A percentile compares a stretch with the other conserved stretches of the same genome.
phyloP scores from a whole-genome alignment of 352 stramenopile species.

The Plasmopara viticola region DNA sequence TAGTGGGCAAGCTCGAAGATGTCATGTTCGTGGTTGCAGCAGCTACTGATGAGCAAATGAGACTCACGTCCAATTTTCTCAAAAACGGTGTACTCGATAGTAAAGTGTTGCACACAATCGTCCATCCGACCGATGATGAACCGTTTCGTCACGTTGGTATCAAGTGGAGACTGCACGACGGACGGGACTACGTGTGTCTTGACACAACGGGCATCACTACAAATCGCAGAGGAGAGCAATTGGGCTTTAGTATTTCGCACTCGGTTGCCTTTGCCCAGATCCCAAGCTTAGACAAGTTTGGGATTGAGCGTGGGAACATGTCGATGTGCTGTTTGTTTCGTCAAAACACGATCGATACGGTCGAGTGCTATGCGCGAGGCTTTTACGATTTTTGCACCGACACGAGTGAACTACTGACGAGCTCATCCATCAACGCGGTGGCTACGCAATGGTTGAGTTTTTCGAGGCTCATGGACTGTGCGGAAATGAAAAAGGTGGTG shows the following conservation, averaged over 20 bases:
- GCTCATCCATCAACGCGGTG: constrained; percentile 28
- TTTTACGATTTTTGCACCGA: constrained; percentile 36
- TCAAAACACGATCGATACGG: constrained; percentile 27
- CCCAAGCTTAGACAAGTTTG: constrained; percentile 50
- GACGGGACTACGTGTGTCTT: constrained; percentile 47
- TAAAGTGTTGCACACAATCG: constrained; percentile 48
- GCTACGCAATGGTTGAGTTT: constrained; percentile 39
- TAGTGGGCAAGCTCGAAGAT: constrained; percentile 22
- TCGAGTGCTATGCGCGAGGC: constrained; percentile 46
- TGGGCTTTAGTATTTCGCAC: constrained; percentile 32
- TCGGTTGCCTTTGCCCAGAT: constrained; percentile 32
- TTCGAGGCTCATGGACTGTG: constrained; percentile 31
- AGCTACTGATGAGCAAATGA: constrained; percentile 40
- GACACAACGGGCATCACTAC: constrained; percentile 22
- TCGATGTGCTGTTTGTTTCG: constrained; percentile 45
- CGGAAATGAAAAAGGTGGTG: constrained; percentile 63
- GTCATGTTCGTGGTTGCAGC: constrained; percentile 22
- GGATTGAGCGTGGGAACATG: constrained; percentile 53
- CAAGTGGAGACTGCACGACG: constrained; percentile 49
- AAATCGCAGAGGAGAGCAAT: constrained; percentile 12
- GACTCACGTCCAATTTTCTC: constrained; percentile 32
- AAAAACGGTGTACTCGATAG: constrained; percentile 40
- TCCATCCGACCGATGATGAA: constrained; percentile 27
- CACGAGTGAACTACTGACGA: constrained; percentile 40
- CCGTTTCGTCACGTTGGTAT: constrained; percentile 52